Conservation (phyloP, 2,329 filamentous ascomycete species). For the Colletotrichum graminicola region DNA sequence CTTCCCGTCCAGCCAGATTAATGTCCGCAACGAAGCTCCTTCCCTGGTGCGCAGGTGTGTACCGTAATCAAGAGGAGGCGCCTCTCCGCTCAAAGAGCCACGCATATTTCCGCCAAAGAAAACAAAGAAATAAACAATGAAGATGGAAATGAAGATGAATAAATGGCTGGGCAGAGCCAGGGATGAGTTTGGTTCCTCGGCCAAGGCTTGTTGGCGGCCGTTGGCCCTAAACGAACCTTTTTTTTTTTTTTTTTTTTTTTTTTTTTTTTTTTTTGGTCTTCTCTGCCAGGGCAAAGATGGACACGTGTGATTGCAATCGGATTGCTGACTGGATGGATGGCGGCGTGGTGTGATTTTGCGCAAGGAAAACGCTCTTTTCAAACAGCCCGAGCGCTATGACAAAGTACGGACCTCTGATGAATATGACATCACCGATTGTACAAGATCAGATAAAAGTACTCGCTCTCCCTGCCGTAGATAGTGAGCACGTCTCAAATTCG, state of each 20-base stretch:
- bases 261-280: background rate
- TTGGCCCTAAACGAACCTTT: background rate
- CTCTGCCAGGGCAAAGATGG: conserved; percentile 4
- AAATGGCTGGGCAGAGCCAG: background rate
- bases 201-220: background rate
- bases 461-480: background rate
- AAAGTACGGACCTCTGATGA: background rate
- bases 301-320: conserved; percentile 18
- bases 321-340: background rate
- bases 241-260: conserved; percentile 8
- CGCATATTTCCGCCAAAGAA: background rate
- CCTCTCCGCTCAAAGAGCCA: background rate
- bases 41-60: background rate
- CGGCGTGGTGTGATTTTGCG: background rate
- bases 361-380: conserved; percentile 9
- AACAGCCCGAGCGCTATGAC: conserved; percentile 25
- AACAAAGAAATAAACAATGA: background rate
- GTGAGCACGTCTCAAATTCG: background rate
- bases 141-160: too few species aligned
- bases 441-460: background rate
- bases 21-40: background rate
- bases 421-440: conserved; percentile 16
- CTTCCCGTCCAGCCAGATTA: background rate
- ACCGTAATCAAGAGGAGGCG: background rate
- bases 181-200: background rate